phyloP scores from a whole-genome alignment of 2,329 filamentous ascomycete species.

The Penicillium capsulatum region DNA sequence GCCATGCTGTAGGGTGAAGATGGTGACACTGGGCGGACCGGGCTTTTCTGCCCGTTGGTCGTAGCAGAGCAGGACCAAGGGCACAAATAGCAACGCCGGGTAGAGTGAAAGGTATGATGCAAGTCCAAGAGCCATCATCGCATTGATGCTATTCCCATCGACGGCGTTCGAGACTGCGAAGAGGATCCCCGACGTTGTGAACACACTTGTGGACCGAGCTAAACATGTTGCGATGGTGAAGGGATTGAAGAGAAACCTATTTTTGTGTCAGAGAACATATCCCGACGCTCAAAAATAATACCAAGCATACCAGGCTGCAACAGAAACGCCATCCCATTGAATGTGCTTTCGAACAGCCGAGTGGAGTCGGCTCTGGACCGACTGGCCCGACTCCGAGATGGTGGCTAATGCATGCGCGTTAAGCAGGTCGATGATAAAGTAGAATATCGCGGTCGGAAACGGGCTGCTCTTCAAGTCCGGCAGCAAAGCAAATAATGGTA shows the following conservation, averaged over 20 bases:
- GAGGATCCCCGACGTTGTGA: slow-evolving; percentile 84
- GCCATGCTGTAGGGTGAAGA: slow-evolving; percentile 56
- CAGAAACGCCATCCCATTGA: slow-evolving; percentile 67
- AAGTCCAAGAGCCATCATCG: slow-evolving; percentile 79
- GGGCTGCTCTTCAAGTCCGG: slow-evolving; percentile 65
- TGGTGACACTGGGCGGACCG: slow-evolving; percentile 25
- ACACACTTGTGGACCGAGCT: slow-evolving; percentile 80
- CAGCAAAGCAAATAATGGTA: slow-evolving; percentile 86
- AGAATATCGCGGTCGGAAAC: slow-evolving; percentile 73
- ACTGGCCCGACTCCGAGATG: slow-evolving; percentile 78
- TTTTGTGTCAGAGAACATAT: slow-evolving; percentile 6
- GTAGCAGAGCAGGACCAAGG: slow-evolving; percentile 74
- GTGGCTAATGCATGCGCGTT: slow-evolving; percentile 73
- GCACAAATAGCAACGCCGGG: slow-evolving; percentile 78
- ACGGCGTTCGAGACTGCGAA: slow-evolving; percentile 78
- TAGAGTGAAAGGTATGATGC: slow-evolving; percentile 92
- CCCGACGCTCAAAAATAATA: not conserved
- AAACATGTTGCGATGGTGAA: slow-evolving; percentile 90
- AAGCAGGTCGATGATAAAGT: slow-evolving; percentile 73
- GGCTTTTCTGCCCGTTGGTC: slow-evolving; percentile 53
- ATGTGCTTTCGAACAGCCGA: slow-evolving; percentile 72
- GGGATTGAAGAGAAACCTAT: slow-evolving; percentile 86
- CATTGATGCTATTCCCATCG: slow-evolving; percentile 65
- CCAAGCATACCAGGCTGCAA: slow-evolving; percentile 68
- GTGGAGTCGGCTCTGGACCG: slow-evolving; percentile 68